These are phyloP conservation scores for Meyerozyma guilliermondii DNA, from an alignment of 1,139 yeast genomes.

Conservation along the genomic window DNA sequence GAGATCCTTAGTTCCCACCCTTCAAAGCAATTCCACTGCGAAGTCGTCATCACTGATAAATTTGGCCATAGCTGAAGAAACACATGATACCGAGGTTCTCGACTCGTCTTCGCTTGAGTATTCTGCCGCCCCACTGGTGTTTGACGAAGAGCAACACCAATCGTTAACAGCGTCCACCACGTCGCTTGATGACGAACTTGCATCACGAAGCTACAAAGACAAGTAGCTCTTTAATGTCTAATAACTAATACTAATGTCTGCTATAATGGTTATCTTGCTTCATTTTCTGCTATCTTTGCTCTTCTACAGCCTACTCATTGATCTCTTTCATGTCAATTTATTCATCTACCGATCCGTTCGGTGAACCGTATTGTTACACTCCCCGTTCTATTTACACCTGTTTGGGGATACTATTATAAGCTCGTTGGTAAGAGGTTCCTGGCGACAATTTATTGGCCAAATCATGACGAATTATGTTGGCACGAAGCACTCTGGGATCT, in stretches of 20 bases:
- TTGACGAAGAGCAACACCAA: conserved; percentile 24
- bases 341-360: too few species aligned
- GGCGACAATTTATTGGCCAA: conserved; percentile 49
- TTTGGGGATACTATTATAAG: conserved; percentile 2
- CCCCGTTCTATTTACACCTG: not conserved
- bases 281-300: not conserved
- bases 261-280: too few species aligned
- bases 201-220: not conserved
- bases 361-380: too few species aligned
- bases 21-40: conserved; percentile 5
- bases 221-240: not conserved
- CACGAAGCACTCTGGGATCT: conserved; percentile 88
- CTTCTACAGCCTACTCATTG: not conserved
- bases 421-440: conserved; percentile 46
- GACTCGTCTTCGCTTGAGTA: conserved; percentile 28
- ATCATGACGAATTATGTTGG: conserved; percentile 67
- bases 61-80: conserved; percentile 10
- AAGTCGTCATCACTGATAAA: conserved; percentile 15
- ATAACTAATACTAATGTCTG: not conserved
- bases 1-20: conserved; percentile 12
- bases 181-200: conserved; percentile 23
- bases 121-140: conserved; percentile 39
- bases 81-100: conserved; percentile 19
- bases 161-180: conserved; percentile 28
- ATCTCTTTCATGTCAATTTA: too few species aligned